Evolutionary conservation across 768 basidiomycete genomes (phyloP).

Genomic region (Agaricus sinodeliciosus): DNA sequence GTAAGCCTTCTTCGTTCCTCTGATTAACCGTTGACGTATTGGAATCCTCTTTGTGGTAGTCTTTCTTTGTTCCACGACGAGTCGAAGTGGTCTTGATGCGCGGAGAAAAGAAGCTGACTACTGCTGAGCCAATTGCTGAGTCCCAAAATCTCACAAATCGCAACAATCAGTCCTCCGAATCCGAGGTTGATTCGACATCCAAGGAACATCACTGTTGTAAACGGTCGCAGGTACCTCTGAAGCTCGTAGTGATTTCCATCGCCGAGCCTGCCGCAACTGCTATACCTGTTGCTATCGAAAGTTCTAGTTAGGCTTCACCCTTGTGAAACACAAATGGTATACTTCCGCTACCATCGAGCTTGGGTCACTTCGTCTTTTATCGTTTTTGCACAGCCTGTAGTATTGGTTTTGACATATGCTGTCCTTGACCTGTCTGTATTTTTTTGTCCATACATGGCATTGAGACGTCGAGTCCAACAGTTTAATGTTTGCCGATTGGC

Average conservation of each 20-base stretch:
- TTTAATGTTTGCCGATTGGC: too few species aligned
- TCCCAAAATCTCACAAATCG: not conserved
- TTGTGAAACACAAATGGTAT: not conserved
- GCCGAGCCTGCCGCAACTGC: not conserved
- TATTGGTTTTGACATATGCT: too few species aligned
- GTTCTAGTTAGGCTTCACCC: too few species aligned
- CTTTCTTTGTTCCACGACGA: constrained; percentile 4
- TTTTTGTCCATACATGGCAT: too few species aligned
- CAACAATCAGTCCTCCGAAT: not conserved
- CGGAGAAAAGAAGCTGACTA: not conserved
- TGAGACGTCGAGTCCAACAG: too few species aligned
- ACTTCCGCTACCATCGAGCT: too few species aligned
- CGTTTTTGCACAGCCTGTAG: too few species aligned
- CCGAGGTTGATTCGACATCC: not conserved
- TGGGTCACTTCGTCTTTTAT: too few species aligned
- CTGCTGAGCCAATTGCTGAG: not conserved
- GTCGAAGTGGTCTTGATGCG: constrained; percentile 8
- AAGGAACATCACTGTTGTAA: not conserved
- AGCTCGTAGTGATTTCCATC: not conserved
- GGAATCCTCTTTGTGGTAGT: not conserved
- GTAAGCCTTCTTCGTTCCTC: not conserved
- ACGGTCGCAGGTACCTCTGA: not conserved
- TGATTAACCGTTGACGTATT: not conserved
- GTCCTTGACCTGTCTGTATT: too few species aligned
- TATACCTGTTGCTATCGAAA: too few species aligned